Evolutionary conservation across 106 monocot species (phyloP).

Genomic region (Phalaenopsis equestris): DNA sequence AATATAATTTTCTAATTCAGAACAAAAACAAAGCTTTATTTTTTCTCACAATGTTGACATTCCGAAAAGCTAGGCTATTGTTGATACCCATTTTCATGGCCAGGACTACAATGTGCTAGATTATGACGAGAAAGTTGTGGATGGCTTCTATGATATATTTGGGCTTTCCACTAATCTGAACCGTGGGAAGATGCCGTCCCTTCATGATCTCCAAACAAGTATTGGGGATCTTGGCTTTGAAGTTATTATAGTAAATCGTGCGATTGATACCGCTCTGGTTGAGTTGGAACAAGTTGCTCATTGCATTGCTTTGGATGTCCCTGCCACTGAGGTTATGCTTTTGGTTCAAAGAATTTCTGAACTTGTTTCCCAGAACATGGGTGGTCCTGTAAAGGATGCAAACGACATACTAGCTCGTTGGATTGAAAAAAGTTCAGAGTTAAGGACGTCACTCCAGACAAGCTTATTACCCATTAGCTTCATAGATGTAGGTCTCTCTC

Average conservation of each 20-base stretch:
- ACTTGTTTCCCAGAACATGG: conserved; percentile 84
- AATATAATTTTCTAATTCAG: too few species aligned
- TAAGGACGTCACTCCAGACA: conserved; percentile 69
- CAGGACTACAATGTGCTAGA: conserved; percentile 97
- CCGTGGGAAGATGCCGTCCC: conserved; percentile 64
- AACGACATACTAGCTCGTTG: conserved; percentile 73
- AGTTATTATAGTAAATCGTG: conserved; percentile 78
- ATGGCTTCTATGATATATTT: conserved; percentile 96
- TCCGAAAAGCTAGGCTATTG: not conserved
- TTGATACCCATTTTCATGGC: not conserved
- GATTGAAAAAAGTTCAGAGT: conserved; percentile 71
- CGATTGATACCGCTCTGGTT: conserved; percentile 53
- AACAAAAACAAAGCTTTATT: not conserved
- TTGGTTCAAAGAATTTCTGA: conserved; percentile 89
- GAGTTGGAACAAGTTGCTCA: conserved; percentile 92
- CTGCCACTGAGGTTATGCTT: conserved; percentile 29
- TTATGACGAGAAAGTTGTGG: conserved; percentile 75
- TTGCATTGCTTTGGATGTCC: conserved; percentile 62
- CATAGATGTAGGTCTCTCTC: conserved; percentile 69
- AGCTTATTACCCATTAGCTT: conserved; percentile 85
- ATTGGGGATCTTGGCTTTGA: conserved; percentile 96
- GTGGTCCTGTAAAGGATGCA: conserved; percentile 86
- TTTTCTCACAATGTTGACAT: not conserved
- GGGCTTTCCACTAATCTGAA: conserved; percentile 33
- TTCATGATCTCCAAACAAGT: conserved; percentile 70